Percentiles rank a stretch among this genome's conserved stretches.
These are phyloP conservation scores for Haplosporangium sp. DNA, from an alignment of 371 early-diverging fungal genomes.

Conservation along the genomic window DNA sequence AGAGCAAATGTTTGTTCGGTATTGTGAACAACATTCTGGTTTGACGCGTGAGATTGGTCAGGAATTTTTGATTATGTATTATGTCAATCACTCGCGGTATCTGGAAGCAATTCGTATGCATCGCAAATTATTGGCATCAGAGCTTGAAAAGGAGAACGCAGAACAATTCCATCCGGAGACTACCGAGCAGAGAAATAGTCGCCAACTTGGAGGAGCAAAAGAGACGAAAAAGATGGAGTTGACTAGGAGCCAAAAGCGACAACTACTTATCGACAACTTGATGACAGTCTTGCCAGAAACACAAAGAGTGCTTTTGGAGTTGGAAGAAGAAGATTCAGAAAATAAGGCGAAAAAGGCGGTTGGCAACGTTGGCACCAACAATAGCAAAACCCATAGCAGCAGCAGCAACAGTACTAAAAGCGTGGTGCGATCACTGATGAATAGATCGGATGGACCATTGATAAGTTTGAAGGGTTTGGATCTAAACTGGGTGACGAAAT, in stretches of 20 bases:
- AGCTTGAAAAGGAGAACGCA: conserved; percentile 30
- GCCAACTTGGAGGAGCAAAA: conserved; percentile 7
- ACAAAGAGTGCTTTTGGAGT: conserved; percentile 23
- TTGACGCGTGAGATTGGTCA: conserved; percentile 37
- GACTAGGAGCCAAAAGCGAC: conserved; percentile 52
- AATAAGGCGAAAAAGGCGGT: background rate
- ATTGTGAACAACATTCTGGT: conserved; percentile 30
- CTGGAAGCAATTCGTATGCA: conserved; percentile 56
- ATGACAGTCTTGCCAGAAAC: conserved; percentile 35
- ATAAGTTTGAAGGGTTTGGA: conserved; percentile 40
- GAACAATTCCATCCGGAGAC: conserved; percentile 40
- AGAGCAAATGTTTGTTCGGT: conserved; percentile 32
- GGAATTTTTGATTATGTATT: conserved; percentile 51
- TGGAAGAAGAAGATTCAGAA: conserved; percentile 18
- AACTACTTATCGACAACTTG: conserved; percentile 37
- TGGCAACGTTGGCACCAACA: background rate
- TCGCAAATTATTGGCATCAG: conserved; percentile 23
- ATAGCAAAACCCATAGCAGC: too few relatives aligned
- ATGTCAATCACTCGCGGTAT: conserved; percentile 45
- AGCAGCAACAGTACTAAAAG: conserved; percentile 6
- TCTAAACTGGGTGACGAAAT: conserved; percentile 28
- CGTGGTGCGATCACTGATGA: conserved; percentile 18
- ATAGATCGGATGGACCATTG: conserved; percentile 18
- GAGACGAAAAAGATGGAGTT: background rate
- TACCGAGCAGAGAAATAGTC: conserved; percentile 29